A percentile compares a stretch with the other conserved stretches of the same genome.
Evolutionary conservation across 352 stramenopile genomes (phyloP).

Genomic region (Pythium volutum): DNA sequence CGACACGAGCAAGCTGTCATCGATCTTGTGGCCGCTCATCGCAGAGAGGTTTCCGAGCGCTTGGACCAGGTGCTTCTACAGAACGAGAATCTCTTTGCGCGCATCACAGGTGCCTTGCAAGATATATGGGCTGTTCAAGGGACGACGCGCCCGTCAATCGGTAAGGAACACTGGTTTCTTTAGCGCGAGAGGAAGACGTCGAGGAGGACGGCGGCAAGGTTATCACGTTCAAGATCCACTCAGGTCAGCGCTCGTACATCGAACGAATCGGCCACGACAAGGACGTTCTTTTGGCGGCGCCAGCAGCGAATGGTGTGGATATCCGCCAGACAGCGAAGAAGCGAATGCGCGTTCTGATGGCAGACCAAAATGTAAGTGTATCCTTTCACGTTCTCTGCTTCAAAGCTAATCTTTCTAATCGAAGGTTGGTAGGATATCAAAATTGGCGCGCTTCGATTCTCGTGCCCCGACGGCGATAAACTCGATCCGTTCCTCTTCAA

Average conservation of each 20-base stretch:
- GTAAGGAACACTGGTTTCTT: conserved; percentile 16
- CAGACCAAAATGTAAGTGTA: not conserved
- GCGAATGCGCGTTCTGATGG: not conserved
- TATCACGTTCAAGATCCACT: conserved; percentile 13
- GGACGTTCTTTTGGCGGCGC: conserved; percentile 1
- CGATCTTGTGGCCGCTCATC: not conserved
- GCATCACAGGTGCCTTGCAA: not conserved
- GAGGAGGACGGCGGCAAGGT: not conserved
- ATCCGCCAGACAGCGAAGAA: conserved; percentile 8
- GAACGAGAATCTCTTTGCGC: not conserved
- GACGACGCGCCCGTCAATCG: not conserved
- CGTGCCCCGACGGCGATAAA: not conserved
- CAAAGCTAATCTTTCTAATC: not conserved
- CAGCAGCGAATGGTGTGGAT: conserved; percentile 8
- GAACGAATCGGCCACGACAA: conserved; percentile 2
- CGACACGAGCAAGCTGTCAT: not conserved
- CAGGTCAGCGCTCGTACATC: conserved; percentile 1
- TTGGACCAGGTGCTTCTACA: not conserved
- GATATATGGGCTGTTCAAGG: not conserved
- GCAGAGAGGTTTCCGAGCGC: not conserved
- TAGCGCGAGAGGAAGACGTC: not conserved
- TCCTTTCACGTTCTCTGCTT: not conserved
- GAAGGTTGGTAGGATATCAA: not conserved
- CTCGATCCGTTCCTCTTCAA: not conserved
- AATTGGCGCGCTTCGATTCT: conserved; percentile 6